Evolutionary conservation across 2,329 filamentous ascomycete genomes (phyloP), one percentile per base, ranked within the genome.

Genomic region (Fusarium compactum): DNA sequence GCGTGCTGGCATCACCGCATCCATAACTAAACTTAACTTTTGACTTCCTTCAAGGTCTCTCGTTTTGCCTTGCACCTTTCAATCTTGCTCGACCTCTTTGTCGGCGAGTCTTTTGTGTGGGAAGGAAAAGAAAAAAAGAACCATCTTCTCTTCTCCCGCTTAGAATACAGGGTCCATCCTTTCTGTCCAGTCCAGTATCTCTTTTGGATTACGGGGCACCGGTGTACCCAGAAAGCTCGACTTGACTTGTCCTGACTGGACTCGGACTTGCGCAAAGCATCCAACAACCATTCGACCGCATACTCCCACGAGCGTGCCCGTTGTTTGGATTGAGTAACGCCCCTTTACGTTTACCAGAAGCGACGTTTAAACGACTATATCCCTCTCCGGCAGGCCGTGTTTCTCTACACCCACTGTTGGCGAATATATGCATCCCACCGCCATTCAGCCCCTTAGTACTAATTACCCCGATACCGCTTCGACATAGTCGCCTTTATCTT

Each of bases 1-100:
- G 75, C 73, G 75, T 77, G 75, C 75, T 77, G 74, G 75, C 75
- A 73, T 76, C 75, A 76, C 75, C 58, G 72, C 71, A 73, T 72
- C 65, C 58, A 56, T 72, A 71, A 71, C 58, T 70, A 73, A 70
- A 63, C 58, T 54, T 69, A 71, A 71, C 58, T 70, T 70, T 72
- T 72, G 54, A 70, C 69, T 63, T 44, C 52, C 45, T 57, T 53
- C 55, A 69, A 74, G 72, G 61, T 61, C 58, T 68, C 56, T 71
- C 67, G 45, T 64, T 72, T 69, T 64, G 60, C 58, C 62, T 70
- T 74, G 67, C 43, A 62, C 58, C 72, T 74, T 60, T 62, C 24
- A 58, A 52, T 65, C 62, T 69, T 69, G 63, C 67, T 71, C 66
- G 72, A 74, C 67, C 60, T 69, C 60, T 76, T 76, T 73, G 62